phyloP scores from a whole-genome alignment of 805 yeast species.

The Metschnikowia cerradonensis region DNA sequence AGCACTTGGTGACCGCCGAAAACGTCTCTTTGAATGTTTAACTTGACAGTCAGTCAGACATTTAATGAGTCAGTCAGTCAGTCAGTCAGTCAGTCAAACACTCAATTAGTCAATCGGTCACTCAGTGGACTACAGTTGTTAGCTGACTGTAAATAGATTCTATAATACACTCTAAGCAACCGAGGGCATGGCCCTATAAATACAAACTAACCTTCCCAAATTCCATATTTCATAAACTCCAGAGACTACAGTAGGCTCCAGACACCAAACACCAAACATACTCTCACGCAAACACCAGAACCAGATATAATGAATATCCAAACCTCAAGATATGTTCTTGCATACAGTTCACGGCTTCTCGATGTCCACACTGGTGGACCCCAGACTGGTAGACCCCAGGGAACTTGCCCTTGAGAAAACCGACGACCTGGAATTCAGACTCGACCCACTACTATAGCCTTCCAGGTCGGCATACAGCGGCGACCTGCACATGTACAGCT shows the following conservation, averaged over 20 bases:
- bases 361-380: neutral
- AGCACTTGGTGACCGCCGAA: constrained; percentile 55
- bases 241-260: neutral
- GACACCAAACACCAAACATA: neutral
- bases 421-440: neutral
- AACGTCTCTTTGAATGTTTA: constrained; percentile 77
- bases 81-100: too few relatives aligned
- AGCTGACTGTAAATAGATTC: neutral
- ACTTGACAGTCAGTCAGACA: neutral
- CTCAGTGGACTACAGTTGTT: too few relatives aligned
- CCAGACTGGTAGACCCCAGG: neutral
- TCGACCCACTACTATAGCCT: constrained; percentile 2
- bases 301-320: too few relatives aligned
- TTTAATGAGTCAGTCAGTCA: too few relatives aligned
- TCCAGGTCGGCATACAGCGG: neutral
- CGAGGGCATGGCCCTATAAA: neutral
- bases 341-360: too few relatives aligned
- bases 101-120: too few relatives aligned
- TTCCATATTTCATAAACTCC: neutral
- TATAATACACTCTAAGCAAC: neutral
- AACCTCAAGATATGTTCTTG: too few relatives aligned
- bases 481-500: constrained; percentile 10
- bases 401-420: neutral
- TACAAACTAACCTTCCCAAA: neutral
- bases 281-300: too few relatives aligned